Conservation (phyloP, 805 yeast species). For the Yarrowia deformans region DNA sequence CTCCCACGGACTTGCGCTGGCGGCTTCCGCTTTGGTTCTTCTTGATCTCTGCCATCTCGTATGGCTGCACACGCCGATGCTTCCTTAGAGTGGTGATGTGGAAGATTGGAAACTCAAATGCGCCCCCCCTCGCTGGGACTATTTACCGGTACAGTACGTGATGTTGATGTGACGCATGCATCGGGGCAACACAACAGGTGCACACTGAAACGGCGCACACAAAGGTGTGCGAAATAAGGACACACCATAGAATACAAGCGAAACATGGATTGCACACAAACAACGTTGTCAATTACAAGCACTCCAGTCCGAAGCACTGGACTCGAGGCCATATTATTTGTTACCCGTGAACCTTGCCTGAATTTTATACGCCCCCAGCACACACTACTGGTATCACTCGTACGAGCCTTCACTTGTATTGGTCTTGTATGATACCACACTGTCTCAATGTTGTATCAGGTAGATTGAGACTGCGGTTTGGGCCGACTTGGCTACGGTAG, state of each 20-base stretch:
- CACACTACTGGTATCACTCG: too few relatives aligned
- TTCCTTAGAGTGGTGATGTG: slow-evolving; percentile 38
- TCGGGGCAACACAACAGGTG: background rate
- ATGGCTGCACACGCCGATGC: slow-evolving; percentile 39
- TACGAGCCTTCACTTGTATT: too few relatives aligned
- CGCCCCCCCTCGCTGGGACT: slow-evolving; percentile 37
- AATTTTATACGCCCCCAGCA: background rate
- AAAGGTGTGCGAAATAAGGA: background rate
- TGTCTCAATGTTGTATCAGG: too few relatives aligned
- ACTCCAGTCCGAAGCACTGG: background rate
- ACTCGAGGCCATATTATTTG: slow-evolving; percentile 3
- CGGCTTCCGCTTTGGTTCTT: slow-evolving; percentile 40
- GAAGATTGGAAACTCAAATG: slow-evolving; percentile 38
- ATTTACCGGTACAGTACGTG: slow-evolving; percentile 11
- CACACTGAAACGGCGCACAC: background rate
- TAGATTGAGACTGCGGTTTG: background rate
- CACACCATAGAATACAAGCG: background rate
- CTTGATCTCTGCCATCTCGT: slow-evolving; percentile 39
- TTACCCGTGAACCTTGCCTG: background rate
- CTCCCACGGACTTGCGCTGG: slow-evolving; percentile 39
- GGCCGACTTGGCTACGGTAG: background rate
- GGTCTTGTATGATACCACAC: too few relatives aligned
- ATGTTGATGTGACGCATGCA: slow-evolving; percentile 14
- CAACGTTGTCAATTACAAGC: too few relatives aligned
- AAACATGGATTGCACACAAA: too few relatives aligned